These are phyloP conservation scores for Vigna mungo DNA, from an alignment of 306 rosid genomes.

Conservation along the genomic window DNA sequence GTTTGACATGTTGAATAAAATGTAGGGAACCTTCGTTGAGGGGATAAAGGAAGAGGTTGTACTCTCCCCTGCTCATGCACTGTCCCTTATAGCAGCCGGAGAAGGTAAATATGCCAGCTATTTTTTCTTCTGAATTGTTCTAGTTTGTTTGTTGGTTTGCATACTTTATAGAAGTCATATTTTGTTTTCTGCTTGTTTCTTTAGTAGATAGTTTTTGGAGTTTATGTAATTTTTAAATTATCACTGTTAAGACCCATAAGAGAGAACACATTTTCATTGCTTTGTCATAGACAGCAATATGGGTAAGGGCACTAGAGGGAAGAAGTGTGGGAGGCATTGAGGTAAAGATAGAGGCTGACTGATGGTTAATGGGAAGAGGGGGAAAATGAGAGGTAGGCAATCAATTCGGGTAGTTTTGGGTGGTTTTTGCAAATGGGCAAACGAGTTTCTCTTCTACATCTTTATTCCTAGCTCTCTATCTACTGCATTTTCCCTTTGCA, in stretches of 20 bases:
- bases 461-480: neutral
- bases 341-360: neutral
- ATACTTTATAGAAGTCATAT: neutral
- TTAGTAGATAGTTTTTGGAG: slow-evolving; percentile 30
- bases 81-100: slow-evolving; percentile 98
- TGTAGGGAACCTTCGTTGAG: slow-evolving; percentile 94
- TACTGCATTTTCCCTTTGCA: slow-evolving; percentile 13
- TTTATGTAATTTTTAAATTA: slow-evolving; percentile 25
- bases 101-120: slow-evolving; percentile 71
- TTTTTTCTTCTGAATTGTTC: slow-evolving; percentile 18
- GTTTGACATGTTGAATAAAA: slow-evolving; percentile 42
- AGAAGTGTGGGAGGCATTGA: neutral
- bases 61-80: slow-evolving; percentile 98
- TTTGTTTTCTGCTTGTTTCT: slow-evolving; percentile 20
- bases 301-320: neutral
- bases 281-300: neutral
- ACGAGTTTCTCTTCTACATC: neutral
- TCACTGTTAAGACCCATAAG: slow-evolving; percentile 19
- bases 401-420: neutral
- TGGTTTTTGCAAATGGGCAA: neutral
- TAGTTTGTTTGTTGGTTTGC: slow-evolving; percentile 36
- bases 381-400: neutral
- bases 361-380: neutral
- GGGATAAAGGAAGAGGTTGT: slow-evolving; percentile 99
- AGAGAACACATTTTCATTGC: slow-evolving; percentile 8